A percentile compares a stretch with the other conserved stretches of the same genome.
These are phyloP conservation scores for Phalaenopsis aphrodite DNA, from an alignment of 106 monocot genomes.

Conservation along the genomic window DNA sequence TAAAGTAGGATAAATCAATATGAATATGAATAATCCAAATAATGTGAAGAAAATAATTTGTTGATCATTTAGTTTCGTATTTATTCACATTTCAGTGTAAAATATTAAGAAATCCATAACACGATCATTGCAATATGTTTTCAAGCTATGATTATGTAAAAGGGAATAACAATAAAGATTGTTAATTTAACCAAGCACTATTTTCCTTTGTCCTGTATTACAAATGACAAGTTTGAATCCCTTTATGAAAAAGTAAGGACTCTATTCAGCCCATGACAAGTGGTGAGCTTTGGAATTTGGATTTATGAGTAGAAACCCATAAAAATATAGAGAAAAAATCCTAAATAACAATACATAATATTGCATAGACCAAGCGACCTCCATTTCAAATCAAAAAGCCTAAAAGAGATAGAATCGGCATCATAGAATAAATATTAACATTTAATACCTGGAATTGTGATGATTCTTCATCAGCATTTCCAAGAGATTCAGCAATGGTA, in stretches of 20 bases:
- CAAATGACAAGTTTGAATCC: background rate
- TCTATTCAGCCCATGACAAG: background rate
- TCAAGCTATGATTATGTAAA: background rate
- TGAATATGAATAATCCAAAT: too few relatives aligned
- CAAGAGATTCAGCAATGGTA: conserved; percentile 19
- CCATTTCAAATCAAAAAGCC: background rate
- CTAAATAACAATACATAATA: background rate
- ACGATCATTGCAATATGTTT: too few relatives aligned
- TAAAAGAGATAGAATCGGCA: background rate
- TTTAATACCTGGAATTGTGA: conserved; percentile 28
- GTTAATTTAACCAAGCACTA: background rate
- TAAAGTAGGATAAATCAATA: background rate
- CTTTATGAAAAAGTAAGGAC: background rate
- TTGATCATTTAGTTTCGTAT: background rate
- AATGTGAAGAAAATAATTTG: too few relatives aligned
- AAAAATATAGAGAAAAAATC: background rate
- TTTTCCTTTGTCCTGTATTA: background rate
- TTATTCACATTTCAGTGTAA: background rate
- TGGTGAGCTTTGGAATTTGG: background rate
- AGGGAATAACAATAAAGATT: background rate
- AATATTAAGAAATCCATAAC: background rate
- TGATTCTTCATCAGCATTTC: conserved; percentile 22
- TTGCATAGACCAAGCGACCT: background rate
- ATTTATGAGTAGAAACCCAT: background rate
- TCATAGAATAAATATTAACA: background rate